phyloP scores from a whole-genome alignment of 1,284 basidiomycete genomes.

The Pseudozyma sp. region DNA sequence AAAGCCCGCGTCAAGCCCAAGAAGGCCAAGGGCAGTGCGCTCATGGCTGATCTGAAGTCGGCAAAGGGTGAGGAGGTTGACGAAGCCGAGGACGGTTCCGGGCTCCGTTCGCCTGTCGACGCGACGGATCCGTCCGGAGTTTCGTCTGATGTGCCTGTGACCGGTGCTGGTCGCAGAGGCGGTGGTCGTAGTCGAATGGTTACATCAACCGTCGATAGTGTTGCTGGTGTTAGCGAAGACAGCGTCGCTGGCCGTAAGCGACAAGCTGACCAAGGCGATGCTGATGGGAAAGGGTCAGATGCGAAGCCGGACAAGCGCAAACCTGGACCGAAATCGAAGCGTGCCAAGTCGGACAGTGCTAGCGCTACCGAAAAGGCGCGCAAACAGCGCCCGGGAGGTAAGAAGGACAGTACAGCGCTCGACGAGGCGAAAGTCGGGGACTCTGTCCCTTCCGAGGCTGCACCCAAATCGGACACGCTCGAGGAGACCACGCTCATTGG shows the following conservation, averaged over 20 bases:
- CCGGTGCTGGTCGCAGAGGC: conserved; percentile 25
- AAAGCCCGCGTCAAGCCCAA: conserved; percentile 64
- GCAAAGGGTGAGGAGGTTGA: conserved; percentile 66
- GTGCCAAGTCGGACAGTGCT: conserved; percentile 42
- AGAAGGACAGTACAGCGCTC: conserved; percentile 18
- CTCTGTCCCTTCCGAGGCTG: conserved; percentile 1
- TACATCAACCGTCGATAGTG: conserved; percentile 7
- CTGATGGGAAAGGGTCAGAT: conserved; percentile 6
- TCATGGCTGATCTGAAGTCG: conserved; percentile 67
- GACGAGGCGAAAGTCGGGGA: conserved; percentile 17
- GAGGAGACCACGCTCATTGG: neutral
- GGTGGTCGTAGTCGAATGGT: conserved; percentile 26
- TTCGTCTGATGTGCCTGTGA: conserved; percentile 4
- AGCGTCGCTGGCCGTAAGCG: conserved; percentile 29
- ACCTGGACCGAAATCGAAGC: conserved; percentile 40
- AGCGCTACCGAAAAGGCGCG: conserved; percentile 31
- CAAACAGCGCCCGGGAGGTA: conserved; percentile 20
- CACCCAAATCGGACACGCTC: conserved; percentile 3
- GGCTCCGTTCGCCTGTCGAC: conserved; percentile 37
- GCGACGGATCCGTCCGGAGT: conserved; percentile 20
- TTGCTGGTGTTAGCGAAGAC: conserved; percentile 4
- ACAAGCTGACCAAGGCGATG: conserved; percentile 21
- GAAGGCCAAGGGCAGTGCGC: conserved; percentile 68
- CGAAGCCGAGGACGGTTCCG: conserved; percentile 52
- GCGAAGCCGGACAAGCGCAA: conserved; percentile 31